Evolutionary conservation across 345 rosid genomes (phyloP), one percentile per base, ranked within the genome.

Genomic region (Xanthoceras sorbifolium): DNA sequence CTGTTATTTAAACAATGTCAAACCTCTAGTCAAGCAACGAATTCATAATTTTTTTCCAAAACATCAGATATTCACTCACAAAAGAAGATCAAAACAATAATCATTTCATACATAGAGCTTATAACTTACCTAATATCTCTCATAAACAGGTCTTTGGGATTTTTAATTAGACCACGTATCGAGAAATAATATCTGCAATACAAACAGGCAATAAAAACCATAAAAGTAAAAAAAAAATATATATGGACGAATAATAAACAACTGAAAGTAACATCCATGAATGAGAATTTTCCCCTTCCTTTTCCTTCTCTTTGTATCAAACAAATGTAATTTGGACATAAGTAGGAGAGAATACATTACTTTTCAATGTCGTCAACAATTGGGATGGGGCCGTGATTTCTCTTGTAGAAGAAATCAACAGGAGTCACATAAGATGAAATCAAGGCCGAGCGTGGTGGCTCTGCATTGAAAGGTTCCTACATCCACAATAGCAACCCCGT

Each of bases 321-420:
- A 72, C 12, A 40, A n/a, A n/a, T n/a, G n/a, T 54, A 50, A 15
- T 12, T 28, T 40, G 6, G 57, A 71, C n/a, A 64, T 55, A 48
- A 77, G 20, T 52, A 34, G n/a, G 32, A 42, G 34, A 72, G 74
- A 3, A 67, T 22, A 28, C 64, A 34, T 59, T 72, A 90, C 98
- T 92, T 91, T 32, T 86, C 84, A 14, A 90, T 77, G 78, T 93
- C 91, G 77, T 90, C 93, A 64, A 92, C 91, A 1, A 91, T 62
- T 2, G 99, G 99, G n/a, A 95, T 90, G 1, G 97, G 98, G 12
- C 98, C 99, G 80, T 93, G 99, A 78, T 91, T 95, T 75, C 99
- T 85, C 90, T 93, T 95, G 86, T 92, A 95, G 86, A 95, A 95
- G 71, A 95, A 80, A 77, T 90, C 90, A 50, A 95, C 91, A 1